These are phyloP conservation scores for Nectriaceae sp. DNA, from an alignment of 2,329 filamentous ascomycete species.

Conservation along the genomic window DNA sequence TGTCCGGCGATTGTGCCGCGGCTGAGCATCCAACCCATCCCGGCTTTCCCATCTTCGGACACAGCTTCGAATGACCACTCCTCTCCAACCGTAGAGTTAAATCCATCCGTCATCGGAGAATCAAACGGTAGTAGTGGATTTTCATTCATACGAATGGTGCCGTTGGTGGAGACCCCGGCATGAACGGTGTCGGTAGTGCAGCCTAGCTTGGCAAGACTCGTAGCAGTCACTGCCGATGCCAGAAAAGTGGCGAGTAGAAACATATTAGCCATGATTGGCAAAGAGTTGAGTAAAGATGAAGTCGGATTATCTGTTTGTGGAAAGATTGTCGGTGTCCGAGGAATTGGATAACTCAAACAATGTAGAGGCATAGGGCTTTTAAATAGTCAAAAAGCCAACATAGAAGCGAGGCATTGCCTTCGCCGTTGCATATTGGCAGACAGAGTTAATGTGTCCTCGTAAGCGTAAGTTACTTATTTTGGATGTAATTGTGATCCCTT, in stretches of 20 bases:
- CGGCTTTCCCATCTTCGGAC: slow-evolving; percentile 11
- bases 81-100: slow-evolving; percentile 7
- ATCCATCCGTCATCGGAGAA: slow-evolving; percentile 6
- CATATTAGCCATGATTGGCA: slow-evolving; percentile 6
- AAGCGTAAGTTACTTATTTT: too few relatives aligned
- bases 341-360: too few relatives aligned
- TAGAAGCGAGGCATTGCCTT: too few relatives aligned
- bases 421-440: too few relatives aligned
- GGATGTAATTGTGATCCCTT: too few relatives aligned
- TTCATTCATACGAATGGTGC: slow-evolving; percentile 8
- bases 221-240: slow-evolving; percentile 11
- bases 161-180: slow-evolving; percentile 8
- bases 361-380: too few relatives aligned
- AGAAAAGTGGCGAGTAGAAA: slow-evolving; percentile 9
- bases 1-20: slow-evolving; percentile 12
- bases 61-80: slow-evolving; percentile 12
- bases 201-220: slow-evolving; percentile 9
- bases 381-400: too few relatives aligned
- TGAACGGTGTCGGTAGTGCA: slow-evolving; percentile 9
- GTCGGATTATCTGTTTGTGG: too few relatives aligned
- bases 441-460: too few relatives aligned
- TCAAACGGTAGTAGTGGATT: slow-evolving; percentile 7
- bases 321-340: too few relatives aligned
- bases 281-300: too few relatives aligned
- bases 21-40: slow-evolving; percentile 12